Conservation (phyloP, 1,284 basidiomycete genomes). For the Trichosporon faecale region DNA sequence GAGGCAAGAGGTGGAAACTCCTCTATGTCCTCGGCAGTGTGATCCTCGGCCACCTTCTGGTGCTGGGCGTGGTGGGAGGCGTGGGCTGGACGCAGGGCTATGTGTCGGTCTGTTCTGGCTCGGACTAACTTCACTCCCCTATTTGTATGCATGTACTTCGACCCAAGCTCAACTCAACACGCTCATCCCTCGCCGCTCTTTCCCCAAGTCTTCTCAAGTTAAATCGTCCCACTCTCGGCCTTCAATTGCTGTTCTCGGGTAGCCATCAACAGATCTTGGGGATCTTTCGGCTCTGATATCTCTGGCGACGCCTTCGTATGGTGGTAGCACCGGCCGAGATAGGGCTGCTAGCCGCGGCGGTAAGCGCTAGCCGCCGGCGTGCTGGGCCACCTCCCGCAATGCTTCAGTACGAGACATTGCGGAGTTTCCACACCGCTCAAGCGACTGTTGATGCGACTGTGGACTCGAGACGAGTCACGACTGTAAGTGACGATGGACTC, state of each 20-base stretch:
- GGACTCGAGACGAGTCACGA: no score
- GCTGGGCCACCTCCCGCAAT: not conserved
- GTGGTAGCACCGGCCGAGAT: not conserved
- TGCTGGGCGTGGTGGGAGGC: conserved; percentile 73
- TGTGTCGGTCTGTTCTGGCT: conserved; percentile 23
- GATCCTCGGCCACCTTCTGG: conserved; percentile 65
- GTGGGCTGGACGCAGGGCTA: conserved; percentile 59
- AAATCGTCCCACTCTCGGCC: not conserved
- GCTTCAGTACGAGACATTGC: not conserved
- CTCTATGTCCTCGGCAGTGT: conserved; percentile 70
- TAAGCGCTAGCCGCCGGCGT: not conserved
- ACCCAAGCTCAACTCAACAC: not conserved
- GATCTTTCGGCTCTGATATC: not conserved
- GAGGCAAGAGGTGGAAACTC: conserved; percentile 53
- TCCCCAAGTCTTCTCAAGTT: not conserved
- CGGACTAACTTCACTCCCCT: not conserved
- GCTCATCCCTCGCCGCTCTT: not conserved
- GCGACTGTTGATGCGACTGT: no score
- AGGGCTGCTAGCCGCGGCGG: not conserved
- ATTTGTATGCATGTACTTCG: not conserved
- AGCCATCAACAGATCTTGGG: not conserved
- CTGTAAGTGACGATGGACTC: no score
- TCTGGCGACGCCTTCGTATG: not conserved
- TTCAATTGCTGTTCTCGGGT: not conserved
- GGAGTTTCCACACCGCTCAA: not conserved